These are phyloP conservation scores for Backusella tarrabulga DNA, from an alignment of 192 early-diverging fungal genomes.

Conservation along the genomic window DNA sequence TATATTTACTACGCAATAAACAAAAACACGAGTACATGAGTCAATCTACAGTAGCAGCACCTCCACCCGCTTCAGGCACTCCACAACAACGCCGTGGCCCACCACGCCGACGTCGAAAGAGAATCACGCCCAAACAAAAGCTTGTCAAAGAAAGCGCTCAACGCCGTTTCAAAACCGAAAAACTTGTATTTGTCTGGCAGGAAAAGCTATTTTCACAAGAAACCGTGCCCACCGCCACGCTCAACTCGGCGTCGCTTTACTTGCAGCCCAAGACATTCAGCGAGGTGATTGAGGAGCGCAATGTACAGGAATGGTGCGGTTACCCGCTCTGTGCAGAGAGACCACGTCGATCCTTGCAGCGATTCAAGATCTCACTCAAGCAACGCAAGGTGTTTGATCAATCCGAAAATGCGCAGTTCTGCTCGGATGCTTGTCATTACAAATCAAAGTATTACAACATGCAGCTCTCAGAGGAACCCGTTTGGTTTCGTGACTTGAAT, in stretches of 20 bases:
- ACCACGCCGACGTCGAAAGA: background rate
- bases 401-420: constrained; percentile 63
- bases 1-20: background rate
- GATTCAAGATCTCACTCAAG: constrained; percentile 66
- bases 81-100: background rate
- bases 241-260: constrained; percentile 52
- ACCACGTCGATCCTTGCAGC: constrained; percentile 40
- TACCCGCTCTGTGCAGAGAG: constrained; percentile 75
- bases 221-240: background rate
- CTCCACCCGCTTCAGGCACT: background rate
- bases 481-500: constrained; percentile 58
- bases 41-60: background rate
- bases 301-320: constrained; percentile 67
- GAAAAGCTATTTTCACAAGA: constrained; percentile 27
- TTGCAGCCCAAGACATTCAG: constrained; percentile 65
- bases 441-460: constrained; percentile 65
- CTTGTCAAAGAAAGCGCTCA: constrained; percentile 27
- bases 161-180: constrained; percentile 22
- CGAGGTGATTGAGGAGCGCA: constrained; percentile 73
- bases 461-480: constrained; percentile 75
- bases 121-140: constrained; percentile 24
- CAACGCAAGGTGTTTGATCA: constrained; percentile 81
- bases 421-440: constrained; percentile 68
- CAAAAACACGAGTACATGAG: background rate
- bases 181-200: constrained; percentile 35